A percentile compares a stretch with the other conserved stretches of the same genome.
These are phyloP conservation scores for Rauvolfia tetraphylla DNA, from an alignment of 257 asterid species.

Conservation along the genomic window DNA sequence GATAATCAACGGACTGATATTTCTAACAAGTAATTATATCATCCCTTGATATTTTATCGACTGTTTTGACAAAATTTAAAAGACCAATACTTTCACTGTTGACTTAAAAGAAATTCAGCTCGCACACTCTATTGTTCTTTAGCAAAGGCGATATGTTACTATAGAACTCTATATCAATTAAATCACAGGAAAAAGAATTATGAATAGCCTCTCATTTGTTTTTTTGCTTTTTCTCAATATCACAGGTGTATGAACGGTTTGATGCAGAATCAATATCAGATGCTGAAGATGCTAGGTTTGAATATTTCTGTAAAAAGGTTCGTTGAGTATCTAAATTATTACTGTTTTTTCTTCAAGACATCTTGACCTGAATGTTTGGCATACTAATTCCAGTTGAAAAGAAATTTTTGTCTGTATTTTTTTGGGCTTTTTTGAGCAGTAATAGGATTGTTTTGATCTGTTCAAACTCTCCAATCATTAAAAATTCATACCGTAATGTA, in stretches of 20 bases:
- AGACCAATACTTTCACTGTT: not conserved
- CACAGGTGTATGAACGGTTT: slow-evolving; percentile 79
- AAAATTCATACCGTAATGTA: not conserved
- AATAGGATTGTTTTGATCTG: not conserved
- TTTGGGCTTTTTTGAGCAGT: not conserved
- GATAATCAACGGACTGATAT: not conserved
- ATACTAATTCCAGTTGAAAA: not conserved
- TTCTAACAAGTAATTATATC: not conserved
- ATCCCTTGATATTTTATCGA: not conserved
- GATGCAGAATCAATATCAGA: slow-evolving; percentile 55
- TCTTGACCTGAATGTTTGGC: slow-evolving; percentile 1
- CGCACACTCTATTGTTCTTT: not conserved
- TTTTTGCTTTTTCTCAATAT: slow-evolving; percentile 12
- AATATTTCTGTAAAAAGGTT: slow-evolving; percentile 76
- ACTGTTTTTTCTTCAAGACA: not conserved
- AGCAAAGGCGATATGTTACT: too few relatives aligned
- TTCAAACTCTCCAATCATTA: not conserved
- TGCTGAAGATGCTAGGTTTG: slow-evolving; percentile 75
- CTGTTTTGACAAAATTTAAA: not conserved
- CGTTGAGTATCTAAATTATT: slow-evolving; percentile 11
- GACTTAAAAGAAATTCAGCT: not conserved
- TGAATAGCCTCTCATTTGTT: not conserved
- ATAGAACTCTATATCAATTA: not conserved
- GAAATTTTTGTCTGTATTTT: not conserved
- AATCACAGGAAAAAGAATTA: not conserved